These are phyloP conservation scores for Penium margaritaceum DNA, from an alignment of 139 green algal species.

Conservation along the genomic window DNA sequence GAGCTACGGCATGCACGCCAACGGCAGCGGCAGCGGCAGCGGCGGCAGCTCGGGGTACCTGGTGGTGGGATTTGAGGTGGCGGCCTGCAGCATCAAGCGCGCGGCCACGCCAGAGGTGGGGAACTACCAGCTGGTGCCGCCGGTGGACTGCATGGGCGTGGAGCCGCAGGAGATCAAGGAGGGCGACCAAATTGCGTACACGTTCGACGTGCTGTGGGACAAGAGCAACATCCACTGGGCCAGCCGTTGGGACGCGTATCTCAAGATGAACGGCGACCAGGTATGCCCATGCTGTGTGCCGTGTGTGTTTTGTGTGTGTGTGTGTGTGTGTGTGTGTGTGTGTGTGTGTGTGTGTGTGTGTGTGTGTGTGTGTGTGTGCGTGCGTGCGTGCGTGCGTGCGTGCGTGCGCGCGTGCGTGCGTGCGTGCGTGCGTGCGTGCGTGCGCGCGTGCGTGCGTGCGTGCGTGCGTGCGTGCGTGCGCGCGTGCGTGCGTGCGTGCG, in stretches of 20 bases:
- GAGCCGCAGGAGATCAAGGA: conserved; percentile 57
- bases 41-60: conserved; percentile 54
- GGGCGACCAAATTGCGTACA: conserved; percentile 68
- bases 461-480: too few relatives aligned
- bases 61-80: conserved; percentile 86
- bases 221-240: conserved; percentile 74
- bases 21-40: neutral
- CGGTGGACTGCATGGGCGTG: conserved; percentile 18
- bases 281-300: too few relatives aligned
- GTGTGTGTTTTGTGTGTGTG: too few relatives aligned
- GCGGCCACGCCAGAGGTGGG: neutral
- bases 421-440: too few relatives aligned
- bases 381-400: neutral
- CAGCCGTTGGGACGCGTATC: conserved; percentile 87
- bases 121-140: neutral
- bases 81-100: conserved; percentile 57
- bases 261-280: conserved; percentile 70
- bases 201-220: conserved; percentile 88
- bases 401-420: too few relatives aligned
- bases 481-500: too few relatives aligned
- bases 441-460: too few relatives aligned
- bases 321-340: neutral
- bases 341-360: neutral
- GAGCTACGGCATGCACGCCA: too few relatives aligned
- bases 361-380: neutral